A percentile compares a stretch with the other conserved stretches of the same genome.
Conservation (phyloP, 805 yeast species). For the Saccharomycopsis microspora region DNA sequence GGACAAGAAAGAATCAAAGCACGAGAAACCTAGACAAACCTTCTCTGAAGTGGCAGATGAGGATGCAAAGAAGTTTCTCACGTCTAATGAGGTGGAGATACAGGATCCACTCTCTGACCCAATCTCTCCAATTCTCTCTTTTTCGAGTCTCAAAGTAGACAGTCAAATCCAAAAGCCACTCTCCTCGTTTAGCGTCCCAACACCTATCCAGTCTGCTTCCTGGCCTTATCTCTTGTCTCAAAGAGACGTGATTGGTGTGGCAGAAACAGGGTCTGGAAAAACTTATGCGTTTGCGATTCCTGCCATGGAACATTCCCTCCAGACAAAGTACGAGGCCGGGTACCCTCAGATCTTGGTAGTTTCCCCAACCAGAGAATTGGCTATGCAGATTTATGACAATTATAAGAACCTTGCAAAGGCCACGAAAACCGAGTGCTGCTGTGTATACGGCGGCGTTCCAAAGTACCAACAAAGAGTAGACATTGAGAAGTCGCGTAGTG, state of each 20-base stretch:
- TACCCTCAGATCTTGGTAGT: constrained; percentile 64
- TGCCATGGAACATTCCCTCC: constrained; percentile 62
- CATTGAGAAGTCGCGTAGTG: constrained; percentile 58
- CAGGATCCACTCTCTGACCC: constrained; percentile 47
- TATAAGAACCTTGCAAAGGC: constrained; percentile 50
- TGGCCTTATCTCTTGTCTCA: constrained; percentile 84
- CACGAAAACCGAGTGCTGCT: constrained; percentile 58
- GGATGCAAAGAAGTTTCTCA: constrained; percentile 51
- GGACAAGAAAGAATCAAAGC: constrained; percentile 24
- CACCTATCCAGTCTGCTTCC: constrained; percentile 89
- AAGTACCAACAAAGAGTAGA: constrained; percentile 80
- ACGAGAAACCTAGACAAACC: constrained; percentile 22
- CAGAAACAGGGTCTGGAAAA: constrained; percentile 97
- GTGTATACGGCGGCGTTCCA: constrained; percentile 96
- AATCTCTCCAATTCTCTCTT: constrained; percentile 62
- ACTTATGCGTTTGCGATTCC: constrained; percentile 98
- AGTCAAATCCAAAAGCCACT: constrained; percentile 48
- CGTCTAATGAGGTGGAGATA: constrained; percentile 65
- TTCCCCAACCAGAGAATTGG: constrained; percentile 96
- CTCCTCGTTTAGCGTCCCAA: constrained; percentile 73
- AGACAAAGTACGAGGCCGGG: constrained; percentile 29
- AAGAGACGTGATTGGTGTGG: constrained; percentile 90
- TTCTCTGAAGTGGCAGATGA: constrained; percentile 26
- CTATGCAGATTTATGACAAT: constrained; percentile 86
- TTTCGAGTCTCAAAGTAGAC: constrained; percentile 48